A percentile compares a stretch with the other conserved stretches of the same genome.
Conservation (phyloP, 139 green algal genomes). For the Micractinium sp. region DNA sequence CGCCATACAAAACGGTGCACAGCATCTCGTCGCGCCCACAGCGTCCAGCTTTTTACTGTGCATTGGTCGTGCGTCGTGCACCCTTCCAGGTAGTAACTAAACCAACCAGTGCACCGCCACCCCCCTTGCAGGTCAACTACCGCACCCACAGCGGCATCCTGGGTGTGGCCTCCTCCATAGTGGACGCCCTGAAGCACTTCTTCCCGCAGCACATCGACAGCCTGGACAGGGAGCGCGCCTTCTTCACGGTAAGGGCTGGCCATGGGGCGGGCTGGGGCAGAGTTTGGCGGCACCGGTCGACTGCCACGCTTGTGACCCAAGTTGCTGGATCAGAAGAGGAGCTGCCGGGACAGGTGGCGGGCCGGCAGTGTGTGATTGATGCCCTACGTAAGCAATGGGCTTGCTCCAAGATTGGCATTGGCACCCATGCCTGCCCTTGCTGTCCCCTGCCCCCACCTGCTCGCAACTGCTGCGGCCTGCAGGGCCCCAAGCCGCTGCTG, state of each 20-base stretch:
- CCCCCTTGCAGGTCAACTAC: conserved; percentile 55
- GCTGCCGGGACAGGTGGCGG: not conserved
- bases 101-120: not conserved
- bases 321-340: not conserved
- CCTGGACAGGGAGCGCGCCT: conserved; percentile 66
- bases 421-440: no score
- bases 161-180: conserved; percentile 64
- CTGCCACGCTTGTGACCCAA: no score
- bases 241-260: conserved; percentile 49
- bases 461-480: not conserved
- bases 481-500: conserved; percentile 66
- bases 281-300: no score
- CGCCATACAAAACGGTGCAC: no score
- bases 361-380: not conserved
- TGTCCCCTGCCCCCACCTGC: no score
- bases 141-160: conserved; percentile 73
- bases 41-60: no score
- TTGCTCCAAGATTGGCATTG: no score
- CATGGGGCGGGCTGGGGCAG: no score
- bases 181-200: conserved; percentile 68
- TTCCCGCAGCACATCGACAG: conserved; percentile 71
- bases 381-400: no score
- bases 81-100: not conserved
- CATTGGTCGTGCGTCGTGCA: not conserved
- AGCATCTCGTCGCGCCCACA: no score